Evolutionary conservation across 2,329 filamentous ascomycete genomes (phyloP).

Genomic region (Monilinia fructicola): DNA sequence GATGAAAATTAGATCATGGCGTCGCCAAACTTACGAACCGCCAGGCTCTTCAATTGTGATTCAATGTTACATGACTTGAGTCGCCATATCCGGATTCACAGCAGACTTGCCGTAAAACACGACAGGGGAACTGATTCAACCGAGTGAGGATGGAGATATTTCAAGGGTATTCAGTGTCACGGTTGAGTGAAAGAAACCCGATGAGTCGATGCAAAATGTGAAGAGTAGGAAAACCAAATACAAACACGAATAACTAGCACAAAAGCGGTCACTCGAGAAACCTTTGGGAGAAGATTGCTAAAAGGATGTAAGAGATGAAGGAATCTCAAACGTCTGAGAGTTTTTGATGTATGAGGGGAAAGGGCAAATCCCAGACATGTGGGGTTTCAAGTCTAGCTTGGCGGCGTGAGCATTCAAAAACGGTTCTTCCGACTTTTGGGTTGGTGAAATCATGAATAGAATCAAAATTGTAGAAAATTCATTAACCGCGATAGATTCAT

Average conservation of each 20-base stretch:
- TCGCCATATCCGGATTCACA: not conserved
- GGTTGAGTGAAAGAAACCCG: constrained; percentile 9
- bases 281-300: not conserved
- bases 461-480: too few species aligned
- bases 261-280: not conserved
- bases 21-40: constrained; percentile 23
- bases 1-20: constrained; percentile 33
- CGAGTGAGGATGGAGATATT: not conserved
- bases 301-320: constrained; percentile 15
- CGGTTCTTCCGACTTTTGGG: too few species aligned
- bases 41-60: constrained; percentile 15
- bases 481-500: too few species aligned
- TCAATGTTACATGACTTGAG: not conserved
- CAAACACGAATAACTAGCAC: not conserved
- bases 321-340: constrained; percentile 16
- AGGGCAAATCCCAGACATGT: constrained; percentile 4
- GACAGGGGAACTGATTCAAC: not conserved
- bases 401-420: constrained; percentile 2
- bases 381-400: constrained; percentile 16
- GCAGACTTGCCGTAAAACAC: constrained; percentile 3
- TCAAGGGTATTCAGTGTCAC: not conserved
- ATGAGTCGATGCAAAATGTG: constrained; percentile 20
- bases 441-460: too few species aligned
- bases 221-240: not conserved
- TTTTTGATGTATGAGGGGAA: constrained; percentile 6